Base-by-base conservation (phyloP, 192 early-diverging fungal genomes). In the Coemansia javaensis region DNA sequence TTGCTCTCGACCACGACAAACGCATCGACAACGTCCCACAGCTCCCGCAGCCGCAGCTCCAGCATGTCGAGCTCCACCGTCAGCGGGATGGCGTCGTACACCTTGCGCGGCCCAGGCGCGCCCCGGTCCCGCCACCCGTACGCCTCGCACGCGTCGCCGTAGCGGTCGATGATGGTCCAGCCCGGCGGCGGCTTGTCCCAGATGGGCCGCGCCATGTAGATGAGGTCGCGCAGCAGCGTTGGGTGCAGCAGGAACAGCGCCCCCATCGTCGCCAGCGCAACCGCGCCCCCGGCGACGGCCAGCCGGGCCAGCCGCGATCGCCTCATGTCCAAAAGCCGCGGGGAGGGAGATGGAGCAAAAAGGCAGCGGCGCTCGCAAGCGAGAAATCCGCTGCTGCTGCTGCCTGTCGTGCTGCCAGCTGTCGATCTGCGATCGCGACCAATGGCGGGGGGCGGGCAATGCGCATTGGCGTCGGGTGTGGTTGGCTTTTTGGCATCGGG, bases 41-140 rank as follows among this genome's bases (percentile, higher is more conserved):
- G 61, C 55, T 85, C 84, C 9, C 53, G 46, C 8, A 82, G 37
- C 13, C 81, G 57, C 27, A 75, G 47, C 34, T 85, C 81, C 17
- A 83, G 68, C 39, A 85, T 51, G 20, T 85, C 84, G 21, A 85
- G 56, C 49, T 85, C 81, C 1, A 81, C 67, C 47, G 77, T 81
- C 46, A 85, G 83, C 15, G 83, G 57, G 11, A 80, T 62, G 13
- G 82, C 81, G 40, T 83, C 84, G n/a, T 61, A 72, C 2, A 85
- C 67, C 15, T 59, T 61, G 7, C 50, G 49, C 18, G 5, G 11
- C 5, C 39, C 37, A 3, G 16, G 7, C 28, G 5, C 9, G 5
- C 28, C 36, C 2, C 21, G 36, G 9, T 15, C 32, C 10, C 36
- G 56, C 84, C 84, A 83, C 13, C 75, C 75, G 41, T 83, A 77